These are phyloP conservation scores for Chenopodium berlandieri DNA, from an alignment of 148 eudicot genomes.

Conservation along the genomic window DNA sequence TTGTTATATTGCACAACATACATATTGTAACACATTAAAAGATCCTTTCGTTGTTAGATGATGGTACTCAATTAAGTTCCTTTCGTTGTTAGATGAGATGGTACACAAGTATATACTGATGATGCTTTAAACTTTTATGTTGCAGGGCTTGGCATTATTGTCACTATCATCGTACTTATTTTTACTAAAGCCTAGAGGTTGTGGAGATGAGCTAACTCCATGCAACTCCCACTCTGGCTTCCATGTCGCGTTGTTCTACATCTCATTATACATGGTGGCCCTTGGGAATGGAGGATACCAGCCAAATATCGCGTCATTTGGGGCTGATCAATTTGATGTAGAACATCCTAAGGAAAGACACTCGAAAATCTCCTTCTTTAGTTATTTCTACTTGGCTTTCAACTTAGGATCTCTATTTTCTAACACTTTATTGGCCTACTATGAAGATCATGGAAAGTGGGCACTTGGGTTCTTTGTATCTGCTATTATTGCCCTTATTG, in stretches of 20 bases:
- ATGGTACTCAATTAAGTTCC: too few species aligned
- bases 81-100: too few species aligned
- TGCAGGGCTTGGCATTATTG: constrained; percentile 53
- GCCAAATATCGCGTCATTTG: constrained; percentile 79
- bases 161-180: constrained; percentile 60
- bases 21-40: too few species aligned
- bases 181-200: constrained; percentile 57
- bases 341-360: constrained; percentile 51
- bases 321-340: constrained; percentile 73
- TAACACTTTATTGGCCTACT: constrained; percentile 63
- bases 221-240: constrained; percentile 46
- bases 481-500: constrained; percentile 43
- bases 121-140: neutral
- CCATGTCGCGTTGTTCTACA: constrained; percentile 41
- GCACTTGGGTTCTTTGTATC: constrained; percentile 66
- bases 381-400: constrained; percentile 69
- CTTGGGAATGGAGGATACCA: constrained; percentile 83
- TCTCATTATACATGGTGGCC: constrained; percentile 62
- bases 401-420: constrained; percentile 73
- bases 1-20: neutral
- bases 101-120: too few species aligned
- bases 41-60: too few species aligned
- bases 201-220: constrained; percentile 47
- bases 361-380: constrained; percentile 63
- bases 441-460: constrained; percentile 67